phyloP scores from a whole-genome alignment of 2,329 filamentous ascomycete genomes.

The Penicillium frequentans region DNA sequence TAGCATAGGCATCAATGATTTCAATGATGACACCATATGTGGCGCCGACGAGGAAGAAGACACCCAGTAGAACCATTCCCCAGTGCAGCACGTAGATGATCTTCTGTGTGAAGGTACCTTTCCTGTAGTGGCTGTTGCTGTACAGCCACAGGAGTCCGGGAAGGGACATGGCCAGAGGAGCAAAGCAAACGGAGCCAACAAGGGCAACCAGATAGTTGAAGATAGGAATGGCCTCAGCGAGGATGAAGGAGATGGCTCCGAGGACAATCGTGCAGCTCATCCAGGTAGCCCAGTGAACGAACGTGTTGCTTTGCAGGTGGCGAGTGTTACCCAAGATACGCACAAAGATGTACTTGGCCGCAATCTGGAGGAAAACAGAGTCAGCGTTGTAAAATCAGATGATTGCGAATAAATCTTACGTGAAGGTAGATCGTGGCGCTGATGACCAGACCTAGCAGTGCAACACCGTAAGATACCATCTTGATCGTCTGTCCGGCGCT shows the following conservation, averaged over 20 bases:
- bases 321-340: slow-evolving; percentile 50
- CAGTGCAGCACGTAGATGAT: slow-evolving; percentile 41
- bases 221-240: slow-evolving; percentile 53
- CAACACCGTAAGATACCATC: slow-evolving; percentile 62
- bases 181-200: slow-evolving; percentile 51
- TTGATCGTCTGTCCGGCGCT: slow-evolving; percentile 58
- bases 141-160: slow-evolving; percentile 53
- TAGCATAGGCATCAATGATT: slow-evolving; percentile 24
- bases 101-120: slow-evolving; percentile 37
- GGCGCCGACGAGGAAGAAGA: slow-evolving; percentile 48
- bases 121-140: slow-evolving; percentile 45
- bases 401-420: background rate
- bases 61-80: slow-evolving; percentile 42
- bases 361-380: slow-evolving; percentile 36
- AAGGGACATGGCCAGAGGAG: slow-evolving; percentile 49
- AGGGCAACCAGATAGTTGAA: slow-evolving; percentile 54
- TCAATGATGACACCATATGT: slow-evolving; percentile 30
- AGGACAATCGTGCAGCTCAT: slow-evolving; percentile 46
- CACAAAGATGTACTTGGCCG: slow-evolving; percentile 56
- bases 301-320: slow-evolving; percentile 52
- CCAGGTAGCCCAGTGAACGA: slow-evolving; percentile 54
- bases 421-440: slow-evolving; percentile 47
- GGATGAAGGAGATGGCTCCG: slow-evolving; percentile 46
- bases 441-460: slow-evolving; percentile 54
- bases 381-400: background rate